phyloP scores from a whole-genome alignment of 331 rosid genomes.

The Pyracantha coccinea region DNA sequence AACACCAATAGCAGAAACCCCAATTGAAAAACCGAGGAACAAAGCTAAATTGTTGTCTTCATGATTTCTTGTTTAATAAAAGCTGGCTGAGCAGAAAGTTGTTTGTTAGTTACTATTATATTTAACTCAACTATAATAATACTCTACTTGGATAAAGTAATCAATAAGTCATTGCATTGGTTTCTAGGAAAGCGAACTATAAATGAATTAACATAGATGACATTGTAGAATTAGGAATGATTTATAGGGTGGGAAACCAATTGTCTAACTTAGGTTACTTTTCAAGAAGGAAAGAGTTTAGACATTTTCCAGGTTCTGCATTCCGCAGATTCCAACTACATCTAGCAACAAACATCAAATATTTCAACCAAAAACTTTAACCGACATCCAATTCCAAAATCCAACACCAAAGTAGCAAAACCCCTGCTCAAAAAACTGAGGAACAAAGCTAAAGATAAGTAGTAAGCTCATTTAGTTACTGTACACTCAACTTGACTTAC shows the following conservation, averaged over 20 bases:
- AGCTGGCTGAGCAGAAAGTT: too few species aligned
- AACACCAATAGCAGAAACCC: too few species aligned
- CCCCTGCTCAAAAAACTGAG: not conserved
- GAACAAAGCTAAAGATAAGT: not conserved
- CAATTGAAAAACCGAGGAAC: too few species aligned
- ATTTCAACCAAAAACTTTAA: not conserved
- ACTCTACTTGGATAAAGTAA: too few species aligned
- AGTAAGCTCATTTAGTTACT: too few species aligned
- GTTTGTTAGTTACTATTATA: too few species aligned
- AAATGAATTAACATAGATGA: not conserved
- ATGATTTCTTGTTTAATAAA: too few species aligned
- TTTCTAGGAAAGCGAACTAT: not conserved
- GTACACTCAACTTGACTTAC: not conserved
- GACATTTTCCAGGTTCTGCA: not conserved
- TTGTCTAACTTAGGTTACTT: not conserved
- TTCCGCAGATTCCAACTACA: not conserved
- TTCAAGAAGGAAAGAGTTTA: not conserved
- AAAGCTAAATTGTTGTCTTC: too few species aligned
- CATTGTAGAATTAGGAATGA: not conserved
- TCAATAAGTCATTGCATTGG: too few species aligned
- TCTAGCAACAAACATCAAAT: not conserved
- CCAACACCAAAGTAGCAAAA: not conserved
- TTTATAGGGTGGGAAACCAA: not conserved
- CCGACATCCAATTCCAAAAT: too few species aligned
- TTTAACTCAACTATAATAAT: too few species aligned